These are phyloP conservation scores for Paramecium sexaurelia DNA, from an alignment of 73 alveolate genomes.

Conservation along the genomic window DNA sequence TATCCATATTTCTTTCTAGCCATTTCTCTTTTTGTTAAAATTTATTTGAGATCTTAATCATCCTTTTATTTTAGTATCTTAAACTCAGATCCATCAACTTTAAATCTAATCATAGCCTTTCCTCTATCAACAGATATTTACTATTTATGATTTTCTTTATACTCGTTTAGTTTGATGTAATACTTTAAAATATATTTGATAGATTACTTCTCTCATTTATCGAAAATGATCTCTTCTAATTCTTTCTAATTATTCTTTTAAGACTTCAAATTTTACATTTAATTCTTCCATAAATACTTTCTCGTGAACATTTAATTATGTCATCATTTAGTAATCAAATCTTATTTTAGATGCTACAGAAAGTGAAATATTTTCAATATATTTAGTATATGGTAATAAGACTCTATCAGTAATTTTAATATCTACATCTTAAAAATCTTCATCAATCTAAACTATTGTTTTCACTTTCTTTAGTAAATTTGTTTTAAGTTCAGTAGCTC, in stretches of 20 bases:
- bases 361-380: not conserved
- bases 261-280: not conserved
- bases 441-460: not conserved
- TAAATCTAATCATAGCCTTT: not conserved
- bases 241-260: not conserved
- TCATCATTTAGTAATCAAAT: conserved; percentile 28
- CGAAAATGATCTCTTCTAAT: not conserved
- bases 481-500: not conserved
- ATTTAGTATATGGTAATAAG: not conserved
- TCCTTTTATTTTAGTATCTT: not conserved
- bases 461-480: conserved; percentile 5
- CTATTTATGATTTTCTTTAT: not conserved
- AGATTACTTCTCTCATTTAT: conserved; percentile 14
- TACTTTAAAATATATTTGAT: not conserved
- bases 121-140: not conserved
- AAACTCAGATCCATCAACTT: not conserved
- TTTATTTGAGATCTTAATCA: not conserved
- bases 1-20: not conserved
- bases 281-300: conserved; percentile 29
- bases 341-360: conserved; percentile 3
- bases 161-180: not conserved
- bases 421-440: not conserved
- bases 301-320: not conserved
- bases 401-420: not conserved
- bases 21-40: not conserved